Conservation (phyloP, 129 eudicot genomes). For the Dittrichia graveolens region DNA sequence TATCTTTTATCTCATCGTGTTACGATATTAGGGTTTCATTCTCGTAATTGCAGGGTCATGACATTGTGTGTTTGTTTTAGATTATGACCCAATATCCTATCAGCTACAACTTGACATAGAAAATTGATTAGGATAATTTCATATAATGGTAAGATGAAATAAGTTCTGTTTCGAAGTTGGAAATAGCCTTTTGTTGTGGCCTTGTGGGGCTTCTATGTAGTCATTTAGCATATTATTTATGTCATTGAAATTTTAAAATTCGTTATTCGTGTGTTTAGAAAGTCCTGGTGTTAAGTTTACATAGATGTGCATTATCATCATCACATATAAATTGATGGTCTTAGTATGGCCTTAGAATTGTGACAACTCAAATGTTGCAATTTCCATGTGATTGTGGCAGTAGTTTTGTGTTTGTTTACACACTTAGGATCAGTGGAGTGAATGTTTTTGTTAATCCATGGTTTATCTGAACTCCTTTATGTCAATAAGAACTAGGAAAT, state of each 20-base stretch:
- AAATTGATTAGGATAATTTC: too few species aligned
- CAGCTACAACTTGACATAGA: too few species aligned
- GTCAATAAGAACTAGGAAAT: conserved; percentile 2
- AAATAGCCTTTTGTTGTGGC: neutral
- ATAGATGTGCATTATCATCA: neutral
- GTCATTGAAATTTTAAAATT: neutral
- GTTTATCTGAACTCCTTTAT: neutral
- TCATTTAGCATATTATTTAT: neutral
- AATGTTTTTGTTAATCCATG: neutral
- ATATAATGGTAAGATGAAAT: neutral
- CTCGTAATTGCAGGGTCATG: neutral
- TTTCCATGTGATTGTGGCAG: neutral
- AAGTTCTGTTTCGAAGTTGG: neutral
- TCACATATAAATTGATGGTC: neutral
- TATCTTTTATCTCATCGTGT: neutral
- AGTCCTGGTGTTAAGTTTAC: neutral
- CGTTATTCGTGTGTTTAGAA: neutral
- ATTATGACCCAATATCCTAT: too few species aligned
- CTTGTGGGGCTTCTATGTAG: neutral
- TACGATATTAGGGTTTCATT: conserved; percentile 12
- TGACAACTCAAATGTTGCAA: neutral
- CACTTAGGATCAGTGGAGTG: neutral
- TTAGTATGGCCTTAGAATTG: neutral
- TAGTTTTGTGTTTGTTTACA: neutral
- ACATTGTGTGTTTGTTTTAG: too few species aligned